Evolutionary conservation across 1,284 basidiomycete species (phyloP).

Genomic region (Apiotrichum siamense): DNA sequence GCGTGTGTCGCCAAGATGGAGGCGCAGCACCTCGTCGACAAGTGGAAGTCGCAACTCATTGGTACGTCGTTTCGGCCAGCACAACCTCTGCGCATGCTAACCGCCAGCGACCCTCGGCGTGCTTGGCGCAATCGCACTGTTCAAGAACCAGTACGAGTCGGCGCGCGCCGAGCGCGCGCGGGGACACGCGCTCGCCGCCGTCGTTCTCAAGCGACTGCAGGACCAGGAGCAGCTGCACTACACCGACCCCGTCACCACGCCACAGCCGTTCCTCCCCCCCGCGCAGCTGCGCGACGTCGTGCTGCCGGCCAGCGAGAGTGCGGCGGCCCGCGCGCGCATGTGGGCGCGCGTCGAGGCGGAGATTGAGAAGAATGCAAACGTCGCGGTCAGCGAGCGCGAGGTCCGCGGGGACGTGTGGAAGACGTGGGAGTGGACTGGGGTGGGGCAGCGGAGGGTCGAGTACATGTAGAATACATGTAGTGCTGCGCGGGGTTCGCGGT

Average conservation of each 20-base stretch:
- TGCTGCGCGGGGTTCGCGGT: too few relatives aligned
- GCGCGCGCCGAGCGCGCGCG: slow-evolving; percentile 61
- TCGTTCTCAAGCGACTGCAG: slow-evolving; percentile 71
- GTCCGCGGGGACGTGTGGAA: slow-evolving; percentile 63
- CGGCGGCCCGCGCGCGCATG: slow-evolving; percentile 60
- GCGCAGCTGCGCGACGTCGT: slow-evolving; percentile 86
- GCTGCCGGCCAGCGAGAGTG: slow-evolving; percentile 72
- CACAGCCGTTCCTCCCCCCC: slow-evolving; percentile 76
- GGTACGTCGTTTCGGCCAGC: slow-evolving; percentile 51
- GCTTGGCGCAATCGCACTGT: slow-evolving; percentile 37
- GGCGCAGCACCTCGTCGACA: slow-evolving; percentile 59
- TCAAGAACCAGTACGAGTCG: slow-evolving; percentile 50
- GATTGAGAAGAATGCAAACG: slow-evolving; percentile 92
- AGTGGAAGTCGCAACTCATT: slow-evolving; percentile 63
- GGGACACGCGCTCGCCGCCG: slow-evolving; percentile 68
- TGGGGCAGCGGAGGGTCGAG: neutral
- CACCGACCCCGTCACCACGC: slow-evolving; percentile 70
- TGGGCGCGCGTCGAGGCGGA: slow-evolving; percentile 83
- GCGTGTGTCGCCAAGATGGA: slow-evolving; percentile 66
- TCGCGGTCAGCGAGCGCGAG: slow-evolving; percentile 81
- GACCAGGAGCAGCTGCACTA: slow-evolving; percentile 65
- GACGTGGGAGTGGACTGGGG: slow-evolving; percentile 53
- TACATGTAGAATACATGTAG: neutral
- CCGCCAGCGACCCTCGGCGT: slow-evolving; percentile 33
- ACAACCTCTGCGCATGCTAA: slow-evolving; percentile 11